These are phyloP conservation scores for Saturnispora sanitii DNA, from an alignment of 805 yeast species.

Conservation along the genomic window DNA sequence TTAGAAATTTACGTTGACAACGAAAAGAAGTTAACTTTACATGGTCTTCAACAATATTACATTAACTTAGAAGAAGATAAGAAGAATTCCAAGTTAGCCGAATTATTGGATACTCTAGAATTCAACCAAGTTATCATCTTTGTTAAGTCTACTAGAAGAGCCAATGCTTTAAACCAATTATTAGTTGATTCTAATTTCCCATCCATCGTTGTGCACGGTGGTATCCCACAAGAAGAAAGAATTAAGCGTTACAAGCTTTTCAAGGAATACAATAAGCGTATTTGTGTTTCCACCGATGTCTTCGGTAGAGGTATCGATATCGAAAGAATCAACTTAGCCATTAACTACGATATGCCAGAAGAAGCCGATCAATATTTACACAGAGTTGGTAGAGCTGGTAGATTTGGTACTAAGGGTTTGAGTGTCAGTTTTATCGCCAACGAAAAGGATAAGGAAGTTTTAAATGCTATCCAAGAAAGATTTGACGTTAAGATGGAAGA, in stretches of 20 bases:
- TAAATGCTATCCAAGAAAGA: constrained; percentile 90
- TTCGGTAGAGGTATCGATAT: constrained; percentile 99
- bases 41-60: constrained; percentile 96
- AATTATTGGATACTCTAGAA: constrained; percentile 85
- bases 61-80: constrained; percentile 82
- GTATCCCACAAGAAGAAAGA: constrained; percentile 95
- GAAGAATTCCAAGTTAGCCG: constrained; percentile 88
- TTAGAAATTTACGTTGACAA: constrained; percentile 96
- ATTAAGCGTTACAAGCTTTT: constrained; percentile 91
- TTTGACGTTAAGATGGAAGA: constrained; percentile 92
- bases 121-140: constrained; percentile 97
- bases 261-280: constrained; percentile 97
- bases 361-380: constrained; percentile 98
- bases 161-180: constrained; percentile 81
- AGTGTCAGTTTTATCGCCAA: constrained; percentile 84
- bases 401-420: constrained; percentile 98
- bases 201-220: constrained; percentile 92
- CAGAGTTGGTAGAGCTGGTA: constrained; percentile 99
- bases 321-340: constrained; percentile 95
- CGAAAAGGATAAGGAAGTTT: constrained; percentile 80
- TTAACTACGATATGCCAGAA: constrained; percentile 90
- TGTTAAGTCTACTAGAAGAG: constrained; percentile 86
- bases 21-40: constrained; percentile 93
- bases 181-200: constrained; percentile 93
- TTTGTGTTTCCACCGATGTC: constrained; percentile 96